Evolutionary conservation across 2,329 filamentous ascomycete genomes (phyloP).

Genomic region (Fusarium sp.): DNA sequence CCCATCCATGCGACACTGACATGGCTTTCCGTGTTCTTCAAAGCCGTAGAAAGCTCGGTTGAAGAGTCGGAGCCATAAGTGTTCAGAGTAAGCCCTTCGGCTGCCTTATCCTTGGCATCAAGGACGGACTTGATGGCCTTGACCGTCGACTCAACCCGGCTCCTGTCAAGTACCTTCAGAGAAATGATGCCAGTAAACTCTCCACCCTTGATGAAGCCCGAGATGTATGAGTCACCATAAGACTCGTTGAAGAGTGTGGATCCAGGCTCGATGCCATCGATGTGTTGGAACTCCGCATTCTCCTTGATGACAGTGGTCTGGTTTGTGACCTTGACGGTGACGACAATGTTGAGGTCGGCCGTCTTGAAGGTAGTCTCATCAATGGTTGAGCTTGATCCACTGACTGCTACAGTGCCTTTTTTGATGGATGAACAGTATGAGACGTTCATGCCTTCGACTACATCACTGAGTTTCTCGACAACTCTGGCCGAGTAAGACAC

Average conservation of each 20-base stretch:
- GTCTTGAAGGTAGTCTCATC: not conserved
- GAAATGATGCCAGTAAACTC: slow-evolving; percentile 7
- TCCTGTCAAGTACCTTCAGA: not conserved
- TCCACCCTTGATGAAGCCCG: slow-evolving; percentile 15
- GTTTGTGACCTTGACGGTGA: not conserved
- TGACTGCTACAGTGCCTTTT: not conserved
- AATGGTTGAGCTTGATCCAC: not conserved
- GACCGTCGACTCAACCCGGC: not conserved
- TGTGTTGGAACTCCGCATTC: not conserved
- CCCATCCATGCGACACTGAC: slow-evolving; percentile 11
- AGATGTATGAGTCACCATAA: slow-evolving; percentile 20
- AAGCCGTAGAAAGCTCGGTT: not conserved
- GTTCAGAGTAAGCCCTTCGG: not conserved
- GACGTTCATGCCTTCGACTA: not conserved
- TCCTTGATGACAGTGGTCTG: not conserved
- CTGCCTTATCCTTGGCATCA: not conserved
- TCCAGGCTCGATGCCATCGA: not conserved
- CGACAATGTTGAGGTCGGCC: not conserved
- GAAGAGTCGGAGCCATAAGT: not conserved
- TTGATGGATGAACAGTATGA: not conserved
- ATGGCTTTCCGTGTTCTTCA: slow-evolving; percentile 9
- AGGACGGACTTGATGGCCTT: not conserved
- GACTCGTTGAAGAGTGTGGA: not conserved
- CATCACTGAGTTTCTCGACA: not conserved
- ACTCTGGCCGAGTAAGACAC: not conserved